Conservation (phyloP, 306 rosid genomes). For the Acacia acuminata region DNA sequence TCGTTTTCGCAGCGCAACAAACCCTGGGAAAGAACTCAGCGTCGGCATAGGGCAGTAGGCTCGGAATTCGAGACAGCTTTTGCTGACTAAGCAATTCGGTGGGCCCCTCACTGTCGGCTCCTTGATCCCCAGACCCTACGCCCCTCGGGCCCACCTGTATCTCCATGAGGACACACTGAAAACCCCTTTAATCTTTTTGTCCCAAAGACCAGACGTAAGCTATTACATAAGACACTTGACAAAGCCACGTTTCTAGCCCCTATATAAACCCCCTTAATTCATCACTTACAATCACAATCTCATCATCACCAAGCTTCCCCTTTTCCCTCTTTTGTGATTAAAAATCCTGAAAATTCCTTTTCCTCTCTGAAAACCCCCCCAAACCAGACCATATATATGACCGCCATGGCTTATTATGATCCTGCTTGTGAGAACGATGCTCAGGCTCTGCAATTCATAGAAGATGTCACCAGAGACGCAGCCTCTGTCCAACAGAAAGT, state of each 20-base stretch:
- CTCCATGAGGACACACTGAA: neutral
- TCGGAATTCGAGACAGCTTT: conserved; percentile 13
- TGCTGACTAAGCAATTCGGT: conserved; percentile 42
- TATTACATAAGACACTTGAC: neutral
- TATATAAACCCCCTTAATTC: neutral
- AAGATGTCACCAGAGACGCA: conserved; percentile 54
- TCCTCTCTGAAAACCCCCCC: too few relatives aligned
- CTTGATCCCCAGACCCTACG: neutral
- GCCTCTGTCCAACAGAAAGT: conserved; percentile 57
- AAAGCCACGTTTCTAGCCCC: neutral
- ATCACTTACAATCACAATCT: neutral
- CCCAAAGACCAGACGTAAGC: neutral
- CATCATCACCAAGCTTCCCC: neutral
- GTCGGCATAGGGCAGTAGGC: conserved; percentile 3
- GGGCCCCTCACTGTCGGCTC: conserved; percentile 50
- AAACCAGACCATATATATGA: neutral
- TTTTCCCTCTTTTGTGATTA: neutral
- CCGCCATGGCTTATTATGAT: conserved; percentile 50
- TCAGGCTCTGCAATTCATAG: conserved; percentile 66
- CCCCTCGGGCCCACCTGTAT: conserved; percentile 48
- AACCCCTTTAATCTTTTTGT: neutral
- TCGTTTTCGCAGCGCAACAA: conserved; percentile 43
- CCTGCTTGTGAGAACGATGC: conserved; percentile 44
- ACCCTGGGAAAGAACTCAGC: conserved; percentile 31
- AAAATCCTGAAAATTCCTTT: neutral